phyloP scores from a whole-genome alignment of 768 basidiomycete species.

The Psilocybe cyanescens region DNA sequence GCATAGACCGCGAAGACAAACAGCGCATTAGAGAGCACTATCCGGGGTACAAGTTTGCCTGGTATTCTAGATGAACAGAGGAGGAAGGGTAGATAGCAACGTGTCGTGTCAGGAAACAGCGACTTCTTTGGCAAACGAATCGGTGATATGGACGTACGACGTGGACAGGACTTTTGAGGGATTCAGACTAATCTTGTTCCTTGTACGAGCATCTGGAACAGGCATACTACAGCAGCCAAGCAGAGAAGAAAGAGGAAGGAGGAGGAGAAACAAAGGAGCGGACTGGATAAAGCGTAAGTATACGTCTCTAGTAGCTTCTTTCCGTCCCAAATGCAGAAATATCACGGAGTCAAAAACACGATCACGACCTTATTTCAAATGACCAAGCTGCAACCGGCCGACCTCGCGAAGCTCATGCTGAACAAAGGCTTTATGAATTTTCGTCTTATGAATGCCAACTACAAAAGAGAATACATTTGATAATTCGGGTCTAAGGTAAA shows the following conservation, averaged over 20 bases:
- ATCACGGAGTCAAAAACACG: neutral
- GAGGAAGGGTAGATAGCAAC: constrained; percentile 11
- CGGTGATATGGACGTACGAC: constrained; percentile 44
- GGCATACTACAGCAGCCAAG: constrained; percentile 45
- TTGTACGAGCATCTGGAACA: constrained; percentile 68
- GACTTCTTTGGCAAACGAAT: constrained; percentile 5
- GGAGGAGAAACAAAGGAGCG: constrained; percentile 2
- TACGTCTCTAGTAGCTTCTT: neutral
- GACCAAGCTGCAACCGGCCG: neutral
- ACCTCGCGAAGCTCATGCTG: neutral
- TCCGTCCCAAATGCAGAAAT: constrained; percentile 9
- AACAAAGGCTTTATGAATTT: neutral
- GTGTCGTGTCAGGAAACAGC: constrained; percentile 24
- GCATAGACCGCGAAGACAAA: constrained; percentile 66
- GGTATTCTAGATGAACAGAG: constrained; percentile 45
- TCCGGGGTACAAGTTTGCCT: constrained; percentile 53
- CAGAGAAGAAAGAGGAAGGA: constrained; percentile 9
- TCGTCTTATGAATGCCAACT: neutral
- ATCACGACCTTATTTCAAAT: neutral
- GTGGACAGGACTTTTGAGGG: constrained; percentile 56
- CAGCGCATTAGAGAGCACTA: constrained; percentile 64
- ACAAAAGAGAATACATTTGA: neutral
- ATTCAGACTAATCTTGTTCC: constrained; percentile 65
- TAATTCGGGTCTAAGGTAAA: neutral
- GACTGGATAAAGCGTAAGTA: neutral